phyloP scores from a whole-genome alignment of 176 grass and related monocot species.

The Coix lacrymajobi region DNA sequence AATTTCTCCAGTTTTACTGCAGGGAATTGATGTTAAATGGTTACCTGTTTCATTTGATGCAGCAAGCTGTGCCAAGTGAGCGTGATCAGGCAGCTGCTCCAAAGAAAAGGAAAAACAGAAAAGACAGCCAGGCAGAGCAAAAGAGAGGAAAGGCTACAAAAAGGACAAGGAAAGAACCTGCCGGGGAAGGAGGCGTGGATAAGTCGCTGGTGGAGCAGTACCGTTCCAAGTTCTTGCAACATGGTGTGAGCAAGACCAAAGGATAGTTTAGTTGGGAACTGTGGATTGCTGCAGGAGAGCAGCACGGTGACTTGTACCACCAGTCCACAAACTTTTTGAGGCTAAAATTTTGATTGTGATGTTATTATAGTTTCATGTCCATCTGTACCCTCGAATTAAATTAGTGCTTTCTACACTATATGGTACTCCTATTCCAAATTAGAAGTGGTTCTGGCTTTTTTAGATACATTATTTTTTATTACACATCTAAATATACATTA shows the following conservation, averaged over 20 bases:
- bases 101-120: constrained; percentile 52
- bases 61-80: constrained; percentile 28
- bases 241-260: constrained; percentile 41
- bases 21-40: background rate
- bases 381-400: background rate
- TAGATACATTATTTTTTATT: too few species aligned
- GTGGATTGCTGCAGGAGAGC: background rate
- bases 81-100: background rate
- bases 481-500: too few species aligned
- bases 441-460: too few species aligned
- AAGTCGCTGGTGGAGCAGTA: constrained; percentile 69
- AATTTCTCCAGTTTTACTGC: constrained; percentile 5
- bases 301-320: background rate
- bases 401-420: too few species aligned
- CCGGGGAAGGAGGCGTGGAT: constrained; percentile 46
- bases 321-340: background rate
- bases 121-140: constrained; percentile 20
- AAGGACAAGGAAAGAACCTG: constrained; percentile 33
- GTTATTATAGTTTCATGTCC: background rate
- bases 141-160: constrained; percentile 23
- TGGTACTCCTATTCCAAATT: too few species aligned
- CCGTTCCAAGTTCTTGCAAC: constrained; percentile 66
- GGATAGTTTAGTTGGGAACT: background rate
- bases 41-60: constrained; percentile 18
- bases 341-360: constrained; percentile 19